A percentile compares a stretch with the other conserved stretches of the same genome.
These are phyloP conservation scores for Warburgia ugandensis DNA, from an alignment of 164 flowering plant genomes.

Conservation along the genomic window DNA sequence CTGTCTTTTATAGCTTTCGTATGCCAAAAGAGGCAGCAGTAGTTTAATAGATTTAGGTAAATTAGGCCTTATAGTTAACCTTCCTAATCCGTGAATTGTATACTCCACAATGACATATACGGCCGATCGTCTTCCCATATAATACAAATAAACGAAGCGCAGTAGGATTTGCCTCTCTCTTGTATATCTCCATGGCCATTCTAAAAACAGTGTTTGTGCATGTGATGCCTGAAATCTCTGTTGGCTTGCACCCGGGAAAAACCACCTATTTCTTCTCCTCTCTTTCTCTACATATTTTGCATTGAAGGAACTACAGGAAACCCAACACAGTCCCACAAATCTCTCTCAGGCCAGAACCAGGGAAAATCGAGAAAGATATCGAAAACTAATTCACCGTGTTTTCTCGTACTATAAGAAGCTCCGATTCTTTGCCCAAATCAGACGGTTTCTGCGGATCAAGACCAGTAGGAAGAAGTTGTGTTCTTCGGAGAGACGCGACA, in stretches of 20 bases:
- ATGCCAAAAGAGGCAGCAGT: too few species aligned
- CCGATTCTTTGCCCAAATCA: conserved; percentile 41
- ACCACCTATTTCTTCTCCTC: not conserved
- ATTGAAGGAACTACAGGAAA: not conserved
- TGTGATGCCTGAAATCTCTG: conserved; percentile 14
- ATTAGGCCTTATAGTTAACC: too few species aligned
- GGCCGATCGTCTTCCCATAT: too few species aligned
- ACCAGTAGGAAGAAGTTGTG: conserved; percentile 13
- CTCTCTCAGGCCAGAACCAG: not conserved
- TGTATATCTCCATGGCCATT: too few species aligned
- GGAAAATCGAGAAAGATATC: not conserved
- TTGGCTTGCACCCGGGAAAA: not conserved
- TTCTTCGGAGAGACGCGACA: not conserved
- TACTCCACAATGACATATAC: too few species aligned
- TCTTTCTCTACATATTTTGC: not conserved
- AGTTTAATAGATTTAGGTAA: too few species aligned
- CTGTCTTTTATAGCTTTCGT: too few species aligned
- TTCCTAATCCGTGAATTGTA: too few species aligned
- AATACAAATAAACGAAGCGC: too few species aligned
- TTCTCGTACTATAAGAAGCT: conserved; percentile 21
- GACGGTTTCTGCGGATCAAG: conserved; percentile 31
- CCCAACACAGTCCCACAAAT: not conserved
- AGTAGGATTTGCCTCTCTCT: too few species aligned
- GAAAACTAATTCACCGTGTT: conserved; percentile 3
- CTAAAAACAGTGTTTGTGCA: conserved; percentile 8